phyloP scores from a whole-genome alignment of 306 rosid genomes.

The Vigna reflexopilosa region DNA sequence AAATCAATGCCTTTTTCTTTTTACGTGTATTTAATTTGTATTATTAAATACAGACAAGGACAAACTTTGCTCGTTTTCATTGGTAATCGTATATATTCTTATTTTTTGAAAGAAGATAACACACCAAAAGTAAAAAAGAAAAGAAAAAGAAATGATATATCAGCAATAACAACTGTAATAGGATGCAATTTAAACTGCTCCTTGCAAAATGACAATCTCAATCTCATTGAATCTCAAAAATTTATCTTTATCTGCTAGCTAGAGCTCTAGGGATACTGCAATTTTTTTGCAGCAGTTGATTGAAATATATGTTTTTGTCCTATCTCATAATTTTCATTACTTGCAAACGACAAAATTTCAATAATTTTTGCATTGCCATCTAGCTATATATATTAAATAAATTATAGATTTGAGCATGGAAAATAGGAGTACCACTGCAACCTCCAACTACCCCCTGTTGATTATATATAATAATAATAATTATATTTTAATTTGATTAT shows the following conservation, averaged over 20 bases:
- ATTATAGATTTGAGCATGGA: conserved; percentile 8
- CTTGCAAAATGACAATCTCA: conserved; percentile 38
- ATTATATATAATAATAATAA: conserved; percentile 22
- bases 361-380: conserved; percentile 28
- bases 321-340: conserved; percentile 38
- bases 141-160: conserved; percentile 1
- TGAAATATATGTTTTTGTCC: conserved; percentile 45
- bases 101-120: conserved; percentile 36
- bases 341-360: conserved; percentile 49
- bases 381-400: neutral
- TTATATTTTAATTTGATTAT: neutral
- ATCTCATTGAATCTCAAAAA: conserved; percentile 53
- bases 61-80: conserved; percentile 52
- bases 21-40: neutral
- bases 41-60: conserved; percentile 31
- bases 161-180: conserved; percentile 38
- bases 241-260: conserved; percentile 42
- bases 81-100: conserved; percentile 39
- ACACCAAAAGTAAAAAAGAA: neutral
- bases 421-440: conserved; percentile 31
- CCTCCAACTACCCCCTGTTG: conserved; percentile 10
- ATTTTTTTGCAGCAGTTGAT: conserved; percentile 39
- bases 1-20: conserved; percentile 18
- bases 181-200: conserved; percentile 35
- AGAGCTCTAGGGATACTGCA: conserved; percentile 48